Evolutionary conservation across 2,329 filamentous ascomycete genomes (phyloP).

Genomic region (Cladophialophora carrionii): DNA sequence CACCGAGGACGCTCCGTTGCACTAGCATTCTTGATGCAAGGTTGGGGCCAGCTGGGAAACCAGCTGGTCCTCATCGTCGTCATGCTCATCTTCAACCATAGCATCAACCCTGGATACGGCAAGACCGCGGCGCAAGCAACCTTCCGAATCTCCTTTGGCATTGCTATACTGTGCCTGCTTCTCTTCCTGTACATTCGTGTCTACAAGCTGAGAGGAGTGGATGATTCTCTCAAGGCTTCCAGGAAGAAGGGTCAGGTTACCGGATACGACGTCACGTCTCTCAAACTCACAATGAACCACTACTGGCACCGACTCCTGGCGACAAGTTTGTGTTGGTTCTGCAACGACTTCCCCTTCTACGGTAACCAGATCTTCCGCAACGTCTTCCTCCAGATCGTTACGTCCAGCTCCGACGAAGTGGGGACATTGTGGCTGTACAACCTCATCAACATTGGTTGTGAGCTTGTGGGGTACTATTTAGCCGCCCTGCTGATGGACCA

Average conservation of each 20-base stretch:
- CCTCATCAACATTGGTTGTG: conserved; percentile 55
- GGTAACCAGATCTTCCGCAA: conserved; percentile 96
- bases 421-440: conserved; percentile 81
- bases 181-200: conserved; percentile 96
- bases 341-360: conserved; percentile 98
- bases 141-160: conserved; percentile 87
- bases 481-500: conserved; percentile 87
- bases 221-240: conserved; percentile 75
- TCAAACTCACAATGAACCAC: conserved; percentile 78
- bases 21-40: conserved; percentile 95
- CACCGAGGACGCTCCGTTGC: conserved; percentile 96
- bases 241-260: conserved; percentile 88
- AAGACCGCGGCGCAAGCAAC: conserved; percentile 77
- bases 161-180: conserved; percentile 85
- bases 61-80: conserved; percentile 84
- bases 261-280: conserved; percentile 90
- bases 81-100: conserved; percentile 84
- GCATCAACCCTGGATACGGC: conserved; percentile 74
- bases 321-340: conserved; percentile 68
- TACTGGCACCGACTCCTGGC: conserved; percentile 59
- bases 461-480: conserved; percentile 41
- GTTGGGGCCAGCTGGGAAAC: conserved; percentile 95
- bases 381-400: conserved; percentile 83
- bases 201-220: conserved; percentile 85
- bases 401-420: conserved; percentile 73